Evolutionary conservation across 2,329 filamentous ascomycete species (phyloP).

Genomic region (Corynespora cassiicola): DNA sequence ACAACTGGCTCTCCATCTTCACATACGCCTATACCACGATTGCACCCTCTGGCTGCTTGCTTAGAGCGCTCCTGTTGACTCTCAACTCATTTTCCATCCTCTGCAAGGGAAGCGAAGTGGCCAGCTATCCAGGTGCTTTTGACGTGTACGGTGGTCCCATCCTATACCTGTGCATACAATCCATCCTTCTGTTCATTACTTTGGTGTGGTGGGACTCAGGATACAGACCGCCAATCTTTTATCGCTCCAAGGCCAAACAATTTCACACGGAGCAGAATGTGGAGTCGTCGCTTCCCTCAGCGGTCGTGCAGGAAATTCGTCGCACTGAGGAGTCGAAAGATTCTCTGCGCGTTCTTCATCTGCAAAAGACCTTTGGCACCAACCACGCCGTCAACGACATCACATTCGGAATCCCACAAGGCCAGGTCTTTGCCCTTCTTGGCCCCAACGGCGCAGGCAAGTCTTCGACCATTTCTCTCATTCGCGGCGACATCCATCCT

Average conservation of each 20-base stretch:
- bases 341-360: constrained; percentile 78
- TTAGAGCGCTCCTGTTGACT: constrained; percentile 75
- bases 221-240: constrained; percentile 61
- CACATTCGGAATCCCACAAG: constrained; percentile 78
- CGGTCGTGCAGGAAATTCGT: constrained; percentile 69
- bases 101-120: constrained; percentile 68
- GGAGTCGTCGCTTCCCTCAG: constrained; percentile 55
- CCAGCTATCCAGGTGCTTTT: constrained; percentile 73
- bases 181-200: constrained; percentile 71
- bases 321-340: constrained; percentile 68
- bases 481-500: constrained; percentile 86
- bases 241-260: constrained; percentile 38
- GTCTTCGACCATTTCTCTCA: constrained; percentile 85
- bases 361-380: constrained; percentile 79
- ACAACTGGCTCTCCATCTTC: constrained; percentile 69
- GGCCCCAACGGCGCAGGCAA: constrained; percentile 94
- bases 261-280: constrained; percentile 52
- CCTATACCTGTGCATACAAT: constrained; percentile 79
- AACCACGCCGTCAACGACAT: constrained; percentile 84
- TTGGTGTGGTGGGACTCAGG: constrained; percentile 84
- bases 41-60: constrained; percentile 77
- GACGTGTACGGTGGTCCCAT: constrained; percentile 83
- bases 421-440: constrained; percentile 86
- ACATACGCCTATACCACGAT: constrained; percentile 78
- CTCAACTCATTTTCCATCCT: constrained; percentile 85